Base-by-base conservation (phyloP, 495 filamentous ascomycete genomes). In the Endocarpon pusillum region DNA sequence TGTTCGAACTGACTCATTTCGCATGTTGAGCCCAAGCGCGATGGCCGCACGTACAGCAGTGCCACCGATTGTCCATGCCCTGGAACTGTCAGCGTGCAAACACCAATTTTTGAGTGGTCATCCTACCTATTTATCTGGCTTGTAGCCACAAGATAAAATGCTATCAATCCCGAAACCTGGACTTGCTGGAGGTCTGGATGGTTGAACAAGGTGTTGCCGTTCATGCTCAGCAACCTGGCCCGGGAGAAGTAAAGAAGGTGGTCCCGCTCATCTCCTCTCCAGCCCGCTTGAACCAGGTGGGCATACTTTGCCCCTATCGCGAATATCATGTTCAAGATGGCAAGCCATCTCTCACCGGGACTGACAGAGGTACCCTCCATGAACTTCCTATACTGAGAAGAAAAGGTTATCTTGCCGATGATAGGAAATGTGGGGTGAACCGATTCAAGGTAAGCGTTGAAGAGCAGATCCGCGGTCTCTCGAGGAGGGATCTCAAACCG, bases 241-340 rank as follows among this genome's bases (percentile, higher is more conserved):
- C 75, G 59, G n/a, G 65, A 56, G 42, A 71, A 63, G 44, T 73
- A 78, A 10, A 69, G 45, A 31, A 74, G 37, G 47, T 76, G 70
- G 39, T 74, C 73, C 28, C 57, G 52, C 17, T 63, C 57, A 40
- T 53, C 44, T 4, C 55, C 55, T 24, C 45, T 53, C 64, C 62
- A 70, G 18, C 60, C 53, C 10, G 61, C 64, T 35, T 62, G 60
- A 5, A 52, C 48, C 8, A 79, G 56, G 39, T 69, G 61, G 14
- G 63, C 61, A 48, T 75, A 69, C 35, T 64, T 64, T 8, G 72
- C 60, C 4, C 60, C 59, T 35, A 78, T 76, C 14, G 75, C 75
- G 39, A 80, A 75, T 12, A 79, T 66, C 35, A 77, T 49, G 43
- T 80, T 80, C 19, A 78, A 38, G 21, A 70, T 73, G 0, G 71